These are phyloP conservation scores for Fonsecaea nubica DNA, from an alignment of 2,329 filamentous ascomycete genomes.

Conservation along the genomic window DNA sequence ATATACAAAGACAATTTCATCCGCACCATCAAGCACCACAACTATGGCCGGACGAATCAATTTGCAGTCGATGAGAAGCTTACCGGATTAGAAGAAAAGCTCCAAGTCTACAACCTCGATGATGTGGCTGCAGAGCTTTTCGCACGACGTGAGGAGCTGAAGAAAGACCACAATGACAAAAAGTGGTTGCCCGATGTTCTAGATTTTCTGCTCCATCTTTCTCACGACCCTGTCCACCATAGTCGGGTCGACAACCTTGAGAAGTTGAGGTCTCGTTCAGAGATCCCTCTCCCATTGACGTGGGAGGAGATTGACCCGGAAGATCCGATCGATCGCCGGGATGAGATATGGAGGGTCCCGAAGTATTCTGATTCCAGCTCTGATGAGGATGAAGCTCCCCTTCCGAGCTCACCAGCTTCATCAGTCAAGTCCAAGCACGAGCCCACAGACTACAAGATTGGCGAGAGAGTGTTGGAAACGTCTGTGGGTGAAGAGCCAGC, in stretches of 20 bases:
- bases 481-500: slow-evolving; percentile 26
- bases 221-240: slow-evolving; percentile 77
- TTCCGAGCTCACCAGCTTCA: slow-evolving; percentile 27
- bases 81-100: slow-evolving; percentile 82
- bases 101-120: slow-evolving; percentile 79
- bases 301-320: slow-evolving; percentile 82
- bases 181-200: slow-evolving; percentile 78
- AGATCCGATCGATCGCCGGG: slow-evolving; percentile 73
- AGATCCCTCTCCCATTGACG: slow-evolving; percentile 61
- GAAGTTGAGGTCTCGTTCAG: slow-evolving; percentile 56
- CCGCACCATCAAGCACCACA: slow-evolving; percentile 48
- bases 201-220: slow-evolving; percentile 78
- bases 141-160: slow-evolving; percentile 65
- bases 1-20: slow-evolving; percentile 36
- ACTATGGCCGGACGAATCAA: slow-evolving; percentile 72
- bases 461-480: slow-evolving; percentile 30
- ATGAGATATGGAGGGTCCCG: slow-evolving; percentile 72
- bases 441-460: slow-evolving; percentile 9
- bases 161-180: slow-evolving; percentile 55
- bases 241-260: slow-evolving; percentile 70
- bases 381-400: slow-evolving; percentile 40
- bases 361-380: slow-evolving; percentile 70
- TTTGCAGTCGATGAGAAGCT: slow-evolving; percentile 72
- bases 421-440: slow-evolving; percentile 24
- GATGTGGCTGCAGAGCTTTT: slow-evolving; percentile 74